Conservation (phyloP, 495 filamentous ascomycete genomes). For the Penicillium cosmopolitanum region DNA sequence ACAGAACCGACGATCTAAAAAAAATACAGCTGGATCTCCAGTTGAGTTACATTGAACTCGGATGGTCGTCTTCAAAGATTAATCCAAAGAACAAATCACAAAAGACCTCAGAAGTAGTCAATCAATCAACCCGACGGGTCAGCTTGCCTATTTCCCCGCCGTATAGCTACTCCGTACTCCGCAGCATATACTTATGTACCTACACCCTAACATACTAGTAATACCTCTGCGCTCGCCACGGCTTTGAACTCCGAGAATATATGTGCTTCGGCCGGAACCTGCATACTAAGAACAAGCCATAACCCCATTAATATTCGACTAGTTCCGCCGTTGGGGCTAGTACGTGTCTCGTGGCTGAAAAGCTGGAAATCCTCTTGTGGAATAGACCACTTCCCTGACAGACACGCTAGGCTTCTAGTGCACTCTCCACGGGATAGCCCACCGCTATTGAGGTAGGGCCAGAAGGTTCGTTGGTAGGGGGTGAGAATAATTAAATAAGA, state of each 20-base stretch:
- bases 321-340: background rate
- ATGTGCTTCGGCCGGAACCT: slow-evolving; percentile 1
- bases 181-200: background rate
- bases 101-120: background rate
- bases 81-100: background rate
- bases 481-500: background rate
- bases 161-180: background rate
- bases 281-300: background rate
- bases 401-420: background rate
- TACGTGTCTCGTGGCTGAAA: background rate
- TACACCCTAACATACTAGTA: background rate
- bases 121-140: background rate
- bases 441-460: background rate
- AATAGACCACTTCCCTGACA: background rate
- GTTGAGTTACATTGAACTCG: background rate
- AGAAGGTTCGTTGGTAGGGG: background rate
- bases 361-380: background rate
- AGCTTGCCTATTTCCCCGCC: background rate
- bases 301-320: background rate
- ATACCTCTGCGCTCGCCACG: background rate
- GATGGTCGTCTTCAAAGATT: background rate
- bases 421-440: background rate
- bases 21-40: background rate
- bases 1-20: background rate
- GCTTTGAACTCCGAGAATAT: background rate